Base-by-base conservation (phyloP, 2,329 filamentous ascomycete genomes). In the Diaporthe amygdali region DNA sequence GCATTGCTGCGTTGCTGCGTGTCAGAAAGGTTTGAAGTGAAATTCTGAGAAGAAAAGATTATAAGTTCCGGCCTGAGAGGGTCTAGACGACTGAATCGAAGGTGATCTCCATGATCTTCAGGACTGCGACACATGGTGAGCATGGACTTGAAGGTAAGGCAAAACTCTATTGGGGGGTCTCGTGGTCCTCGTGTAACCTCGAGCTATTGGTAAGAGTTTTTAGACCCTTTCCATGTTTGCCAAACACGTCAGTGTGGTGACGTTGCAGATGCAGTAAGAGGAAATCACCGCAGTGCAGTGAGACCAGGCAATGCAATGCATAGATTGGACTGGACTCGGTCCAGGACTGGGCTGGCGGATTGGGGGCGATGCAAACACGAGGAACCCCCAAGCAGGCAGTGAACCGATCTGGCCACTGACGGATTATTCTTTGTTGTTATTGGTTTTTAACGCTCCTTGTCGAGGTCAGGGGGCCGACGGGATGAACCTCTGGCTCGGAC, bases 121-220 rank as follows among this genome's bases (percentile, higher is more conserved):
- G 25, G 25, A 64, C 59, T 14, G 59, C 59, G 59, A 64, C 59
- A 47, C 59, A 49, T 64, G 59, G 44, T n/a, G 30, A 64, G 59
- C 59, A 64, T 64, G 59, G 44, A 64, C 41, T 49, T 44, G 34
- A 37, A 49, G 17, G 44, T 49, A 64, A 34, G 59, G 59, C 59
- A 32, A 64, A 64, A 64, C 59, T 41, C 44, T 64, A 64, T 37
- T 49, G 27, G 59, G 34, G 37, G 32, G 9, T 49, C 59, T 64
- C 59, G 44, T 49, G 30, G 44, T 44, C 27, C 41, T 49, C 44
- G 41, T 64, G 59, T 37, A 27, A 64, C 59, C n/a, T 41, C 44
- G 25, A 64, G 47, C 59, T 64, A 64, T 64, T 64, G 59, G 59
- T 25, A 64, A 64, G 59, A 64, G 44, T 49, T 49, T 64, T 49